A percentile compares a stretch with the other conserved stretches of the same genome.
Conservation (phyloP, 352 stramenopile genomes). For the Phytophthora sojae region DNA sequence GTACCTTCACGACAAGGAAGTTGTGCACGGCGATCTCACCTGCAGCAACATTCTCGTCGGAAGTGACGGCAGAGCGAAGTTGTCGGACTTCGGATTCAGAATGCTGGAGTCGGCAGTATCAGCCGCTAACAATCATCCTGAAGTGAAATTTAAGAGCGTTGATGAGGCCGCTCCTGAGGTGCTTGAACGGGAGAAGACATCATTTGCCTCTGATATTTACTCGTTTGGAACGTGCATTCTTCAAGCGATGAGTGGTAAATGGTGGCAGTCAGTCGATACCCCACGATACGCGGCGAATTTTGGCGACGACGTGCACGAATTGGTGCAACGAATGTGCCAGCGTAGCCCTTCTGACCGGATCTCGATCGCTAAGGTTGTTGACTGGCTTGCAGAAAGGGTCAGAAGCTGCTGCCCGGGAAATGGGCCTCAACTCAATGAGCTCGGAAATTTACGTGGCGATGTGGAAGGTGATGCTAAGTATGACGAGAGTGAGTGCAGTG, state of each 20-base stretch:
- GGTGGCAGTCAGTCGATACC: conserved; percentile 4
- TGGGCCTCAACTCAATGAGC: background rate
- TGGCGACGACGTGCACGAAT: conserved; percentile 8
- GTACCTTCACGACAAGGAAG: conserved; percentile 5
- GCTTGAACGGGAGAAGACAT: background rate
- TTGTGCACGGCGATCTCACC: conserved; percentile 7
- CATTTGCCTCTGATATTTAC: conserved; percentile 34
- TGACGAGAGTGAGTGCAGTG: background rate
- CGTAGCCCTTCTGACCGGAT: background rate
- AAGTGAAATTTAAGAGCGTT: background rate
- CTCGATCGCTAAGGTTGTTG: background rate
- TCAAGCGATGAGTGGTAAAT: conserved; percentile 10
- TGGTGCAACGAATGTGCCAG: conserved; percentile 23
- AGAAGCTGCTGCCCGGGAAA: background rate
- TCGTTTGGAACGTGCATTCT: conserved; percentile 12
- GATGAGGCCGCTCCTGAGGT: conserved; percentile 15
- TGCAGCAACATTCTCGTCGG: conserved; percentile 6
- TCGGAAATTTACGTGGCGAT: background rate
- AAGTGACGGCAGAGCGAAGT: background rate
- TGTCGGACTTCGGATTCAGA: background rate
- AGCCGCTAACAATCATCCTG: too few species aligned
- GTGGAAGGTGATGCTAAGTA: background rate
- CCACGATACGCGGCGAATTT: conserved; percentile 15
- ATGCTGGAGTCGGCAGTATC: background rate
- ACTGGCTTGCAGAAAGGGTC: background rate